phyloP scores from a whole-genome alignment of 352 stramenopile genomes.

The Pythium oligandrum region DNA sequence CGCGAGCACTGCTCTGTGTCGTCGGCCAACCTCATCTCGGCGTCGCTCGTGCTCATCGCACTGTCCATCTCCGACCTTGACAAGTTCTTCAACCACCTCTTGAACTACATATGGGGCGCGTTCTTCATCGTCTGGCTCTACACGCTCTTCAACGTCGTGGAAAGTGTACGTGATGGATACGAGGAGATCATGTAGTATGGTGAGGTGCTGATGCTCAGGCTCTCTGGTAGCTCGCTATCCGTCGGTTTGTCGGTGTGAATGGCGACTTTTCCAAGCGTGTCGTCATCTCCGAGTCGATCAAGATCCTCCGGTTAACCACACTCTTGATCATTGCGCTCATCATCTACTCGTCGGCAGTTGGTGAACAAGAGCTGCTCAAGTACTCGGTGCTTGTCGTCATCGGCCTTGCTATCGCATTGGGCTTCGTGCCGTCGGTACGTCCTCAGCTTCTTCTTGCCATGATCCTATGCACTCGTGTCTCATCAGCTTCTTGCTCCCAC shows the following conservation, averaged over 20 bases:
- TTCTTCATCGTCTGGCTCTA: conserved; percentile 90
- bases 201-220: too few species aligned
- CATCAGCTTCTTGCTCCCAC: neutral
- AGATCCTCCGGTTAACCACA: conserved; percentile 76
- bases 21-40: conserved; percentile 83
- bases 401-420: conserved; percentile 73
- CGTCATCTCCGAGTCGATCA: conserved; percentile 87
- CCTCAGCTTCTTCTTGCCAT: neutral
- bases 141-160: conserved; percentile 85
- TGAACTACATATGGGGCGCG: conserved; percentile 81
- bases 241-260: conserved; percentile 73
- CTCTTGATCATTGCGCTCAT: conserved; percentile 78
- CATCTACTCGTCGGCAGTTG: conserved; percentile 79
- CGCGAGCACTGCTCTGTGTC: conserved; percentile 67
- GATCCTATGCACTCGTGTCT: neutral
- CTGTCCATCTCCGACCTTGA: conserved; percentile 46
- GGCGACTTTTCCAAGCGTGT: conserved; percentile 84
- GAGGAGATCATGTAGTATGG: too few species aligned
- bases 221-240: conserved; percentile 49
- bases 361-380: conserved; percentile 65
- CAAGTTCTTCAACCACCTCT: conserved; percentile 72
- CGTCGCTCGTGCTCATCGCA: conserved; percentile 62
- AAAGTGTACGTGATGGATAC: conserved; percentile 47
- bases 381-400: conserved; percentile 84
- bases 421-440: conserved; percentile 75